phyloP scores from a whole-genome alignment of 2,329 filamentous ascomycete genomes.

The Metarhizium robertsii region DNA sequence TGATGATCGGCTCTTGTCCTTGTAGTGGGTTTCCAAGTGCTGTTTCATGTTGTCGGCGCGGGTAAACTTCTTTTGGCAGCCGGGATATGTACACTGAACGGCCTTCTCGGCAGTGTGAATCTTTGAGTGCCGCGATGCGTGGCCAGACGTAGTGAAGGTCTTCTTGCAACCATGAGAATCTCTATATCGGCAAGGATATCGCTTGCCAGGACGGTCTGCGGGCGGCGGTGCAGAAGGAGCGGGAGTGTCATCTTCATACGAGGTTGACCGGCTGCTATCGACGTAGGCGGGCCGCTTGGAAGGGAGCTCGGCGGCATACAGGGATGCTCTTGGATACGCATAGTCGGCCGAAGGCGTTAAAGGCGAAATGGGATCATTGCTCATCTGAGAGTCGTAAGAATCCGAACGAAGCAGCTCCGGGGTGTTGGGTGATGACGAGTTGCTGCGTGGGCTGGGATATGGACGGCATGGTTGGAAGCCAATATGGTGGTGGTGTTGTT shows the following conservation, averaged over 20 bases:
- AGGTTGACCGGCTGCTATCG: conserved; percentile 35
- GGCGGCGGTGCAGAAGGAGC: conserved; percentile 27
- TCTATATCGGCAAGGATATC: conserved; percentile 65
- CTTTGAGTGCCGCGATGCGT: conserved; percentile 77
- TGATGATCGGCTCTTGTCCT: conserved; percentile 44
- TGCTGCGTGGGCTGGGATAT: conserved; percentile 27
- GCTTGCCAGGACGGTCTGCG: conserved; percentile 46
- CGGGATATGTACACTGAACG: conserved; percentile 55
- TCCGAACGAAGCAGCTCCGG: conserved; percentile 51
- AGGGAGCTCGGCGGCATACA: conserved; percentile 26
- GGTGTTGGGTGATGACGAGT: conserved; percentile 39
- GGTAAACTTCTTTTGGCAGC: conserved; percentile 72
- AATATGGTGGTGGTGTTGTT: conserved; percentile 24
- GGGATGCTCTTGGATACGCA: conserved; percentile 28
- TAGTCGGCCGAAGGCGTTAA: conserved; percentile 42
- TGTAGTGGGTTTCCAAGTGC: conserved; percentile 68
- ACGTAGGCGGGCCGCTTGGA: conserved; percentile 33
- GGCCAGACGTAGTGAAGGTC: conserved; percentile 76
- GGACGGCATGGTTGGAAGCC: conserved; percentile 21
- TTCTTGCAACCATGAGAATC: conserved; percentile 65
- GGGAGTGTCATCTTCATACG: conserved; percentile 42
- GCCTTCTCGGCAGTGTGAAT: conserved; percentile 77
- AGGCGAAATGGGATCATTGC: conserved; percentile 44
- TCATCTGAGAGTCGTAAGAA: conserved; percentile 52
- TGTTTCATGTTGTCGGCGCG: conserved; percentile 85